Percentiles rank a stretch among this genome's conserved stretches.
Conservation (phyloP, 2,329 filamentous ascomycete genomes). For the Cercospora brassicicola region DNA sequence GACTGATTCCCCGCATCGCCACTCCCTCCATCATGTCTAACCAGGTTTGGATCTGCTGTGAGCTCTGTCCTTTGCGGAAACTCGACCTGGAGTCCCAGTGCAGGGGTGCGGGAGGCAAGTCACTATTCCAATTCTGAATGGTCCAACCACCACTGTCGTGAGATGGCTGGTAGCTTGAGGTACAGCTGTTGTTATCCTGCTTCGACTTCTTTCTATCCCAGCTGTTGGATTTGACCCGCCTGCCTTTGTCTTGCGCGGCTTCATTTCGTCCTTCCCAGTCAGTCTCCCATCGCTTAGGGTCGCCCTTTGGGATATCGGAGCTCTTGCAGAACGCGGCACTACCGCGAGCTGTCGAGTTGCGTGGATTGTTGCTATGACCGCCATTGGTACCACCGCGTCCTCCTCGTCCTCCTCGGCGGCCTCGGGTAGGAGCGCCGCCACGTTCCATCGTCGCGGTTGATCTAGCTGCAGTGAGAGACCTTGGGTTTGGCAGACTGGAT, state of each 20-base stretch:
- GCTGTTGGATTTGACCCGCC: not conserved
- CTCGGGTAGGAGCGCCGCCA: not conserved
- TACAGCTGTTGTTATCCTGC: not conserved
- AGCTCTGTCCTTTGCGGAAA: conserved; percentile 32
- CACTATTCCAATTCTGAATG: conserved; percentile 47
- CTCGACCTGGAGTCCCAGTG: conserved; percentile 46
- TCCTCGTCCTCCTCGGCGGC: not conserved
- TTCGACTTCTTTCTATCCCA: not conserved
- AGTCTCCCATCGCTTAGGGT: conserved; percentile 25
- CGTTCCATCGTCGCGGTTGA: not conserved
- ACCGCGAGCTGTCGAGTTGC: conserved; percentile 17
- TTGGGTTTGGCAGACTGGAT: conserved; percentile 19
- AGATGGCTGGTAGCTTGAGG: not conserved
- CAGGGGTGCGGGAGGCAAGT: conserved; percentile 49
- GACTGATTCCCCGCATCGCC: conserved; percentile 5
- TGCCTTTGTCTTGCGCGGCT: not conserved
- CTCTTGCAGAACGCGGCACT: conserved; percentile 3
- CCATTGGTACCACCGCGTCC: not conserved
- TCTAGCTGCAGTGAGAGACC: not conserved
- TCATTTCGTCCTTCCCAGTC: conserved; percentile 16
- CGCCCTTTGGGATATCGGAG: conserved; percentile 23
- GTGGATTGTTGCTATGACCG: not conserved
- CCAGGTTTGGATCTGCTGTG: conserved; percentile 34
- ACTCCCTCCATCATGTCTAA: conserved; percentile 18
- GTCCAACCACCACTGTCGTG: conserved; percentile 7